These are phyloP conservation scores for Diutina ranongensis DNA, from an alignment of 1,139 yeast genomes.

Conservation along the genomic window DNA sequence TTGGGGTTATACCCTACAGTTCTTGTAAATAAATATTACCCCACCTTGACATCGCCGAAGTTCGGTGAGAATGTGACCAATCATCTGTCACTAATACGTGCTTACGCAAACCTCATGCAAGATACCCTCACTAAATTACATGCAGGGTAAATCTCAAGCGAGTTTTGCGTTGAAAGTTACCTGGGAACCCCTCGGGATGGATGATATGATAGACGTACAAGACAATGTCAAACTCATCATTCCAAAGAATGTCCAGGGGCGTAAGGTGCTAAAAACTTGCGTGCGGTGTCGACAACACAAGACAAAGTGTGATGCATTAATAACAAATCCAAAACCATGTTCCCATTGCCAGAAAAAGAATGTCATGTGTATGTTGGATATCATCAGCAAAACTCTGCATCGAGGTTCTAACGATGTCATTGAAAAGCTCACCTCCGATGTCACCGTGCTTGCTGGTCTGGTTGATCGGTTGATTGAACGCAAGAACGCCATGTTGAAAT, in stretches of 20 bases:
- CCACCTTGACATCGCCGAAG: neutral
- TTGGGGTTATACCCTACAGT: too few relatives aligned
- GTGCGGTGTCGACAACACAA: conserved; percentile 54
- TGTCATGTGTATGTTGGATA: conserved; percentile 36
- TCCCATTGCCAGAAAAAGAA: conserved; percentile 43
- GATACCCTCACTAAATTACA: neutral
- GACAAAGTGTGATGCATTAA: conserved; percentile 48
- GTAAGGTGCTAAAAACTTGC: conserved; percentile 42
- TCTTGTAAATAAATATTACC: too few relatives aligned
- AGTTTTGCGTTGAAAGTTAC: too few relatives aligned
- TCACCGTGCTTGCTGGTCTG: neutral
- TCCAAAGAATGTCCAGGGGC: neutral
- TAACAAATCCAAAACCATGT: conserved; percentile 44
- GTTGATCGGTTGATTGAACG: conserved; percentile 4
- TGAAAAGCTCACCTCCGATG: neutral
- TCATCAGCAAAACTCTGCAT: neutral
- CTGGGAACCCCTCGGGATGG: too few relatives aligned
- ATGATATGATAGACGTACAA: neutral
- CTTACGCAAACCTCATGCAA: neutral
- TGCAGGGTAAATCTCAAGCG: too few relatives aligned
- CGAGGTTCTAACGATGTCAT: neutral
- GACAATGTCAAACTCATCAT: conserved; percentile 1
- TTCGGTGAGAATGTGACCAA: neutral
- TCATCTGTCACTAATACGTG: neutral
- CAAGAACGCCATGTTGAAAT: neutral